Evolutionary conservation across 495 filamentous ascomycete genomes (phyloP).

Genomic region (Lasiosphaeria ovina): DNA sequence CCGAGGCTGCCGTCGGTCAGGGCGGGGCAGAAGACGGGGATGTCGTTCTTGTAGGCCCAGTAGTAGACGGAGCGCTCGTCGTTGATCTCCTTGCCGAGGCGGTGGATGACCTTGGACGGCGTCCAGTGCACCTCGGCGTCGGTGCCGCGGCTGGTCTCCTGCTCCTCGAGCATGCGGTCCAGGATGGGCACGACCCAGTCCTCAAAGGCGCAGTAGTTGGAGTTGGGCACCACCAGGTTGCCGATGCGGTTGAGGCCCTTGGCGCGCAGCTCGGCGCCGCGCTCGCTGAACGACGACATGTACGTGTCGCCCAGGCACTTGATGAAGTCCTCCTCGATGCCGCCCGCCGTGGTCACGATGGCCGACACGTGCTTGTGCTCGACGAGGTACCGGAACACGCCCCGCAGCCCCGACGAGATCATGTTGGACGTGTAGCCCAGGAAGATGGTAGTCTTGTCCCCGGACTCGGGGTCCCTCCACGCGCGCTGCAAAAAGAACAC

Average conservation of each 20-base stretch:
- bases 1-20: constrained; percentile 92
- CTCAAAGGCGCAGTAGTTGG: constrained; percentile 94
- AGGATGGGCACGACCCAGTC: constrained; percentile 95
- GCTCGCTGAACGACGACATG: constrained; percentile 74
- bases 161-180: constrained; percentile 86
- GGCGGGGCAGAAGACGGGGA: constrained; percentile 94
- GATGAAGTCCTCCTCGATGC: constrained; percentile 95
- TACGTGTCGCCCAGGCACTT: constrained; percentile 96
- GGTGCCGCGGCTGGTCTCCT: constrained; percentile 69
- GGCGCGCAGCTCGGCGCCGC: constrained; percentile 70
- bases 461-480: constrained; percentile 72
- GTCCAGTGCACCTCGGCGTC: constrained; percentile 83
- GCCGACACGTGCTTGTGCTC: constrained; percentile 86
- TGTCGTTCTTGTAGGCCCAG: constrained; percentile 91
- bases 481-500: constrained; percentile 51
- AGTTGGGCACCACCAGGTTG: constrained; percentile 93
- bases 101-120: constrained; percentile 78
- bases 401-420: constrained; percentile 90
- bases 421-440: constrained; percentile 96
- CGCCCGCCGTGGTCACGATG: constrained; percentile 95
- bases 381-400: constrained; percentile 87
- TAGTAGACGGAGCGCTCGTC: constrained; percentile 84
- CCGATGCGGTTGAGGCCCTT: constrained; percentile 94
- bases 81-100: constrained; percentile 89
- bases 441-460: constrained; percentile 82